Conservation (phyloP, 2,329 filamentous ascomycete genomes). For the Penicillium sp. region DNA sequence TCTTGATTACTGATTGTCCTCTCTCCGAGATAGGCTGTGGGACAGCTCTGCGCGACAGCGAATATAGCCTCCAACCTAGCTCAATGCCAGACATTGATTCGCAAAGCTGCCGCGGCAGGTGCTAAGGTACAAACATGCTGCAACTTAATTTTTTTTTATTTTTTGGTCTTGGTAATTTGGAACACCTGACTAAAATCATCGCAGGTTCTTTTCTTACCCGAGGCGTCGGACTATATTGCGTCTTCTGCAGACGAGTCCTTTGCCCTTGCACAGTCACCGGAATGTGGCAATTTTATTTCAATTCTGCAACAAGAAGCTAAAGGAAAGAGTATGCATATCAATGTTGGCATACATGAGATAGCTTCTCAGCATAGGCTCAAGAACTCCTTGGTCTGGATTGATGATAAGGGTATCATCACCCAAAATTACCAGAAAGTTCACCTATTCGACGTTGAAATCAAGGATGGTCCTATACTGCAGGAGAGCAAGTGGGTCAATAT, state of each 20-base stretch:
- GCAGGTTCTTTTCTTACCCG: constrained; percentile 84
- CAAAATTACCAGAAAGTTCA: constrained; percentile 86
- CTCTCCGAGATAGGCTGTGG: constrained; percentile 69
- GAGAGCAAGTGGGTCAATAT: constrained; percentile 61
- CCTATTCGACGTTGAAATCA: constrained; percentile 76
- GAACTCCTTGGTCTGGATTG: constrained; percentile 72
- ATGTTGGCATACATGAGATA: constrained; percentile 86
- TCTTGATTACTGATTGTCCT: constrained; percentile 17
- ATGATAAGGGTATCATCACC: constrained; percentile 62
- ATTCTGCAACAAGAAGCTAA: constrained; percentile 74
- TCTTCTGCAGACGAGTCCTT: constrained; percentile 70
- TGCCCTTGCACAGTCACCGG: constrained; percentile 70
- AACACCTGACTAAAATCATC: neutral
- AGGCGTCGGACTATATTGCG: constrained; percentile 89
- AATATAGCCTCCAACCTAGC: constrained; percentile 78
- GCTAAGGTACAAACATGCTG: constrained; percentile 66
- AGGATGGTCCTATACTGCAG: constrained; percentile 62
- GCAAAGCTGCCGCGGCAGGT: constrained; percentile 74
- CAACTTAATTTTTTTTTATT: no score
- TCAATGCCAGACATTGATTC: constrained; percentile 75
- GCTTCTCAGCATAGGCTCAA: constrained; percentile 60
- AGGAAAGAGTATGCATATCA: constrained; percentile 70
- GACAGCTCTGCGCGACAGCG: constrained; percentile 85
- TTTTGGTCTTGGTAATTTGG: neutral
- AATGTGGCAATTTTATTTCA: constrained; percentile 73